Percentiles rank a stretch among this genome's conserved stretches.
These are phyloP conservation scores for Haplosporangium sp. DNA, from an alignment of 371 early-diverging fungal genomes.

Conservation along the genomic window DNA sequence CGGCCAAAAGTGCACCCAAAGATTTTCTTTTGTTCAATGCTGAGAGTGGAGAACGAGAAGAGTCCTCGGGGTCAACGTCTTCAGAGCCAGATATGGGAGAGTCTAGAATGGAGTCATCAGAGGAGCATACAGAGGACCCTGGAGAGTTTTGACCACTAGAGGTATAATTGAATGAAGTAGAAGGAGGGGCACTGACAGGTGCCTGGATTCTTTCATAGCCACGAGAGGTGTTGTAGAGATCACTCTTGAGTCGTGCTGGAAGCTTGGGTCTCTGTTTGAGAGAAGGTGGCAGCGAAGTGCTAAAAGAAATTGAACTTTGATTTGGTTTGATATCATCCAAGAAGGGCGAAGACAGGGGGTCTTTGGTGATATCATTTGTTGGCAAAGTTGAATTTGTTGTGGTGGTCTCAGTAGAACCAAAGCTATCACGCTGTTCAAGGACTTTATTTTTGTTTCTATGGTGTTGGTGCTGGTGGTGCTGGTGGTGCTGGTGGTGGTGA, in stretches of 20 bases:
- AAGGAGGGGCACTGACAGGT: constrained; percentile 4
- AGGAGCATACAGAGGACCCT: constrained; percentile 30
- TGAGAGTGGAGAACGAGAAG: constrained; percentile 40
- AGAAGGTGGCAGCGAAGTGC: constrained; percentile 41
- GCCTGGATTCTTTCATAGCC: not conserved
- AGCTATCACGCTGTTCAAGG: not conserved
- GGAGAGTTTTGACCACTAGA: constrained; percentile 54
- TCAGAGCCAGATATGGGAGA: constrained; percentile 52
- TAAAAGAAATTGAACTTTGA: constrained; percentile 26
- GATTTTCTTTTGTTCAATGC: constrained; percentile 55
- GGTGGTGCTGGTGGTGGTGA: not conserved
- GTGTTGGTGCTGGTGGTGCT: not conserved
- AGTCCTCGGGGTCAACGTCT: constrained; percentile 25
- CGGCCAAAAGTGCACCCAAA: constrained; percentile 55
- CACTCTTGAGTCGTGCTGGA: constrained; percentile 47
- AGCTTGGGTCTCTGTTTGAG: constrained; percentile 39
- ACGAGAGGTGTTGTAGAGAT: constrained; percentile 18
- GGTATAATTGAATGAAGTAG: constrained; percentile 24
- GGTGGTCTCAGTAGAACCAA: not conserved
- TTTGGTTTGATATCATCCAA: constrained; percentile 4
- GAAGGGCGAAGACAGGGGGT: not conserved
- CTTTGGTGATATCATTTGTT: constrained; percentile 1
- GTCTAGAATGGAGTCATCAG: constrained; percentile 45
- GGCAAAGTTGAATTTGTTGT: not conserved
- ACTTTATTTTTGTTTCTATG: not conserved